Conservation (phyloP, 768 basidiomycete species). For the Lentinula lateritia region DNA sequence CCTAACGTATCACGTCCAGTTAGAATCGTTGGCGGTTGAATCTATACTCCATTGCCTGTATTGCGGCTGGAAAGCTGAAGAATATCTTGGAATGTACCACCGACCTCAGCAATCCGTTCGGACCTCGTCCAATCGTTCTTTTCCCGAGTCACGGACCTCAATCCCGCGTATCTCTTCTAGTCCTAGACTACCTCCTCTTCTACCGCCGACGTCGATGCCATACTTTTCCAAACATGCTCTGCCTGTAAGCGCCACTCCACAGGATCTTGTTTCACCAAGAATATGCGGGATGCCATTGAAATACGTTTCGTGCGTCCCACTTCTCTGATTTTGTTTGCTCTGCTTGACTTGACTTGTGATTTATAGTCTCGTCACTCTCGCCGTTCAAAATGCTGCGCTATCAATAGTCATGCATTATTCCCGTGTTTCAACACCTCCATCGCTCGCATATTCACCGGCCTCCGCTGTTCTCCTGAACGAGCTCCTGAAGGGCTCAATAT, state of each 20-base stretch:
- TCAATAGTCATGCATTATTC: constrained; percentile 99
- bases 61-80: neutral
- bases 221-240: constrained; percentile 31
- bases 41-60: neutral
- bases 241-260: constrained; percentile 18
- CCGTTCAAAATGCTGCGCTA: constrained; percentile 91
- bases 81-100: constrained; percentile 44
- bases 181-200: constrained; percentile 45
- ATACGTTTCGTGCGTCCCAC: constrained; percentile 71
- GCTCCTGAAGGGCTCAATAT: constrained; percentile 89
- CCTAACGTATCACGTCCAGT: neutral
- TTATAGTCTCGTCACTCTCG: constrained; percentile 71
- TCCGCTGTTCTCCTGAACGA: constrained; percentile 94
- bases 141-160: constrained; percentile 28
- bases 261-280: constrained; percentile 35
- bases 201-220: constrained; percentile 41
- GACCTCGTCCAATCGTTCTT: constrained; percentile 30
- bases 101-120: constrained; percentile 52
- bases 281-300: constrained; percentile 71
- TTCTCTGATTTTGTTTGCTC: neutral
- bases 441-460: constrained; percentile 86
- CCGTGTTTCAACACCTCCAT: constrained; percentile 76
- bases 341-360: constrained; percentile 9
- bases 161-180: constrained; percentile 18
- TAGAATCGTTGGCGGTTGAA: constrained; percentile 3